These are phyloP conservation scores for Cordyceps tenuipes DNA, from an alignment of 2,329 filamentous ascomycete genomes.

Conservation along the genomic window DNA sequence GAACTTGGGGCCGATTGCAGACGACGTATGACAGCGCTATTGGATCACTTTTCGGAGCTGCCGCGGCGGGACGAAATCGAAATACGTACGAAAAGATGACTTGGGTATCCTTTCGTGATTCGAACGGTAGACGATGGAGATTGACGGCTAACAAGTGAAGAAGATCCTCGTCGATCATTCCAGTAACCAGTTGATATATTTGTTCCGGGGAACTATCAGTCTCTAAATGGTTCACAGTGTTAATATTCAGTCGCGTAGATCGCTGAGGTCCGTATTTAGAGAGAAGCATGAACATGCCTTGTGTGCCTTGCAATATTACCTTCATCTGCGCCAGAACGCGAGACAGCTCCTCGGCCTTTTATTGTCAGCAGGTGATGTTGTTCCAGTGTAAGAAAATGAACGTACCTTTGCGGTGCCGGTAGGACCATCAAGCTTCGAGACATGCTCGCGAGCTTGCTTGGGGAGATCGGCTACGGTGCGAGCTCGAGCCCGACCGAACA, in stretches of 20 bases:
- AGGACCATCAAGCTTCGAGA: slow-evolving; percentile 43
- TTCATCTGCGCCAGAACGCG: slow-evolving; percentile 89
- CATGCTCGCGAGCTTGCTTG: slow-evolving; percentile 47
- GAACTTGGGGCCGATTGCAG: slow-evolving; percentile 74
- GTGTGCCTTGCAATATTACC: slow-evolving; percentile 82
- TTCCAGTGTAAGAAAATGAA: background rate
- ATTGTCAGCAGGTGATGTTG: slow-evolving; percentile 13
- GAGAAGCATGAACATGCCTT: slow-evolving; percentile 47
- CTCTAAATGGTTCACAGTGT: slow-evolving; percentile 44
- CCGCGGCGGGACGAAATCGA: slow-evolving; percentile 69
- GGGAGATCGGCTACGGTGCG: slow-evolving; percentile 45
- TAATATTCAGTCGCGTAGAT: background rate
- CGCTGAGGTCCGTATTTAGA: background rate
- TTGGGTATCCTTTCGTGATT: slow-evolving; percentile 91
- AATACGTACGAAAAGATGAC: slow-evolving; percentile 94
- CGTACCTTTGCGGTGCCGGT: slow-evolving; percentile 39
- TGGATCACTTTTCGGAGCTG: slow-evolving; percentile 62
- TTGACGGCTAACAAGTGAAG: slow-evolving; percentile 75
- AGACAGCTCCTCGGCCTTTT: slow-evolving; percentile 75
- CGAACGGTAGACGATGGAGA: slow-evolving; percentile 83
- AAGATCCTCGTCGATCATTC: slow-evolving; percentile 82
- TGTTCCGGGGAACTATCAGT: slow-evolving; percentile 79
- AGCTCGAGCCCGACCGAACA: slow-evolving; percentile 45
- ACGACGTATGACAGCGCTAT: slow-evolving; percentile 84
- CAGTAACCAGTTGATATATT: slow-evolving; percentile 75